phyloP scores from a whole-genome alignment of 2,329 filamentous ascomycete genomes.

The Dothistroma pini region DNA sequence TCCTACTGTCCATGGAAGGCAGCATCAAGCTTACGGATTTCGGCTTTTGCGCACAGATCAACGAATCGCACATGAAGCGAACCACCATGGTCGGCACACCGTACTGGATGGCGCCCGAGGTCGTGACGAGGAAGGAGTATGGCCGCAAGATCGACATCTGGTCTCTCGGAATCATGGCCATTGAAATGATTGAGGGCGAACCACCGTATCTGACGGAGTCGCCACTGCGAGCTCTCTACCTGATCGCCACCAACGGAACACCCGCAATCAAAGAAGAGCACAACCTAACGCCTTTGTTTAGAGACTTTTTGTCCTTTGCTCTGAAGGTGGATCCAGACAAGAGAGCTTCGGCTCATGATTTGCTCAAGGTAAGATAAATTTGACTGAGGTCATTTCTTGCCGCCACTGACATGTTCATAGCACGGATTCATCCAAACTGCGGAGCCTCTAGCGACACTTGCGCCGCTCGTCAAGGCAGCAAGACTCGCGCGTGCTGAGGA shows the following conservation, averaged over 20 bases:
- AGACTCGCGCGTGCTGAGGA: constrained; percentile 82
- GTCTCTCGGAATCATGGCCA: constrained; percentile 98
- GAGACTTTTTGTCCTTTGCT: constrained; percentile 87
- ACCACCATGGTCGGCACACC: constrained; percentile 99
- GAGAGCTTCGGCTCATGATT: constrained; percentile 88
- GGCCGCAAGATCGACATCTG: constrained; percentile 98
- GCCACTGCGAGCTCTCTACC: constrained; percentile 83
- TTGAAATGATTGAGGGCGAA: constrained; percentile 99
- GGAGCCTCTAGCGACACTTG: constrained; percentile 62
- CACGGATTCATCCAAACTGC: constrained; percentile 51
- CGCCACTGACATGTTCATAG: constrained; percentile 26
- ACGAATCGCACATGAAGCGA: constrained; percentile 92
- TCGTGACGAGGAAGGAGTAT: constrained; percentile 96
- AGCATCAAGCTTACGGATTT: constrained; percentile 99
- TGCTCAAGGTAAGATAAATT: constrained; percentile 68
- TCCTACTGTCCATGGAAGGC: constrained; percentile 86
- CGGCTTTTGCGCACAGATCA: constrained; percentile 97
- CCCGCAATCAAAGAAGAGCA: constrained; percentile 92
- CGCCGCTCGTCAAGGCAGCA: constrained; percentile 82
- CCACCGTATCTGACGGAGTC: constrained; percentile 96
- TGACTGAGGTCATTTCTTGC: background rate
- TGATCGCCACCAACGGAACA: constrained; percentile 96
- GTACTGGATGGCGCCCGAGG: constrained; percentile 99
- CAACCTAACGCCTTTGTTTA: constrained; percentile 74
- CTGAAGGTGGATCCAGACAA: constrained; percentile 97